phyloP scores from a whole-genome alignment of 2,329 filamentous ascomycete species.

The Botrytis hyacinthi region DNA sequence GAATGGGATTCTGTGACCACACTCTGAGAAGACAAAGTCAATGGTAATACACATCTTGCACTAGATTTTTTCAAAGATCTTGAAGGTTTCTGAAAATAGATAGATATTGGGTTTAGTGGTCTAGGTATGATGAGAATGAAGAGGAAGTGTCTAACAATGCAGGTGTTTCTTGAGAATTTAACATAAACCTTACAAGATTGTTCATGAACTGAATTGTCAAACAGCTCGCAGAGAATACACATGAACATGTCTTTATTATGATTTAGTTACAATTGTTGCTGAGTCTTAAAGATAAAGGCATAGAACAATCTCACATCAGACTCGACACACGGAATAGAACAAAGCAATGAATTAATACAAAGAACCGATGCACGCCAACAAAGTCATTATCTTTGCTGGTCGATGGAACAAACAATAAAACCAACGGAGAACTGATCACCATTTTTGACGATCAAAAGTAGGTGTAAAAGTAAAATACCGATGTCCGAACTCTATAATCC shows the following conservation, averaged over 20 bases:
- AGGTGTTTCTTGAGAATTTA: not conserved
- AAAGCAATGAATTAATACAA: not conserved
- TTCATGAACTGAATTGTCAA: not conserved
- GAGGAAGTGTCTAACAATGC: too few species aligned
- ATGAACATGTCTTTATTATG: too few species aligned
- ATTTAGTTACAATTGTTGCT: accelerated
- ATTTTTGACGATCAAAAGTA: not conserved
- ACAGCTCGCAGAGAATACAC: not conserved
- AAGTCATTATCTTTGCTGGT: not conserved
- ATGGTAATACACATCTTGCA: not conserved
- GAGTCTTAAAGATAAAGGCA: too few species aligned
- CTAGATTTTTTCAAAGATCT: not conserved
- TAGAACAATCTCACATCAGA: too few species aligned
- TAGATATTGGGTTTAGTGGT: not conserved
- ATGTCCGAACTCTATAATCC: not conserved
- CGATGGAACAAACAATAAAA: not conserved
- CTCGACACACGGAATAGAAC: not conserved
- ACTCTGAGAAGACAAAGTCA: accelerated
- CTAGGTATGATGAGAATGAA: not conserved
- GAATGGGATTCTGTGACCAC: not conserved
- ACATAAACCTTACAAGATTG: not conserved
- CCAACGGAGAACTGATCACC: accelerated
- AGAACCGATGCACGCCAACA: not conserved
- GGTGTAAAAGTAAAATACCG: not conserved
- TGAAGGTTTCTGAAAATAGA: not conserved